Conservation (phyloP, 2,329 filamentous ascomycete genomes). For the Colletotrichum melonis region DNA sequence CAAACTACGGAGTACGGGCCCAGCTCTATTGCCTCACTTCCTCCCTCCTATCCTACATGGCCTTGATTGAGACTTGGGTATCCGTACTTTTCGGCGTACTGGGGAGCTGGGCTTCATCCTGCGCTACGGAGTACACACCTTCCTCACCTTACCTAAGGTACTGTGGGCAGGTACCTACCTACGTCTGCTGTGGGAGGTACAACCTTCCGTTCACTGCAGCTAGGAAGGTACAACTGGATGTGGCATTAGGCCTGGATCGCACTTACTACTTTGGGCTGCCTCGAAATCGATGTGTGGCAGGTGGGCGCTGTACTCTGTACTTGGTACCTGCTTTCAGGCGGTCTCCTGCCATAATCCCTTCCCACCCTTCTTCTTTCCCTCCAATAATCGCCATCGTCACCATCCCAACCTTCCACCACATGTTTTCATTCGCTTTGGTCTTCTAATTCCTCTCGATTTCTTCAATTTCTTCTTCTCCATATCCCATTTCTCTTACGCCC, state of each 20-base stretch:
- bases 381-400: constrained; percentile 29
- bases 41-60: not conserved
- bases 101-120: not conserved
- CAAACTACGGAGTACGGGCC: not conserved
- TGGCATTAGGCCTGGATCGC: constrained; percentile 14
- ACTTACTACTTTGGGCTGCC: constrained; percentile 26
- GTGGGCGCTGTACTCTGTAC: constrained; percentile 8
- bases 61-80: not conserved
- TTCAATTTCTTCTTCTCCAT: not conserved
- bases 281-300: constrained; percentile 16
- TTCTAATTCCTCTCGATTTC: not conserved
- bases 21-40: not conserved
- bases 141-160: no score
- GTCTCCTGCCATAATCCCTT: constrained; percentile 14
- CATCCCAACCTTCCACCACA: constrained; percentile 11
- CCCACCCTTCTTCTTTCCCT: constrained; percentile 6
- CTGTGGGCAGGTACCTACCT: no score
- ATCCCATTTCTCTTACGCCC: not conserved
- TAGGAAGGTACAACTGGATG: constrained; percentile 9
- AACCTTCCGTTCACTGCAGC: not conserved
- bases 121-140: not conserved
- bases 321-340: constrained; percentile 34
- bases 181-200: no score
- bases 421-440: not conserved
- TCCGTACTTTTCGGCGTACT: not conserved